These are phyloP conservation scores for Penicillium fimorum DNA, from an alignment of 495 filamentous ascomycete genomes.

Conservation along the genomic window DNA sequence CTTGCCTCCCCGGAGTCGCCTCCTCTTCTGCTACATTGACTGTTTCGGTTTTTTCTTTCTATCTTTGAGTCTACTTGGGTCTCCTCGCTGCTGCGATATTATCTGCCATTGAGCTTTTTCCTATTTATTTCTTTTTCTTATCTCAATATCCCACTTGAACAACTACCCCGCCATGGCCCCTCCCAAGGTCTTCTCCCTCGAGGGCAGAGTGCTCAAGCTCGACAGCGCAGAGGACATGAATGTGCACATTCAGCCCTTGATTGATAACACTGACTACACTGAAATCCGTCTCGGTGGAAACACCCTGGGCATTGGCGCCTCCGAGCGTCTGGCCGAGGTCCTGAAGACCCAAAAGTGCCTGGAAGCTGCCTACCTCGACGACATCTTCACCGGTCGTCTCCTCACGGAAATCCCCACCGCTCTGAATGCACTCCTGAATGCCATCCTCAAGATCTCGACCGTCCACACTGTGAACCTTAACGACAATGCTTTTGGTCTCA, in stretches of 20 bases:
- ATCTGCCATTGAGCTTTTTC: conserved; percentile 5
- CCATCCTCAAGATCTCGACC: conserved; percentile 76
- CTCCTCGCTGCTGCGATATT: not conserved
- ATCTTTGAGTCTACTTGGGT: conserved; percentile 5
- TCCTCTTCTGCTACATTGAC: conserved; percentile 13
- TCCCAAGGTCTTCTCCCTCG: conserved; percentile 81
- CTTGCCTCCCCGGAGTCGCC: conserved; percentile 9
- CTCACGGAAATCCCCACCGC: conserved; percentile 92
- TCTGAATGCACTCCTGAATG: conserved; percentile 76
- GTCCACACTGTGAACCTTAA: conserved; percentile 92
- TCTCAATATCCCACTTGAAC: conserved; percentile 19
- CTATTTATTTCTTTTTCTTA: conserved; percentile 8
- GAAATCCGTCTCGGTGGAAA: conserved; percentile 84
- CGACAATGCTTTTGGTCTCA: conserved; percentile 96
- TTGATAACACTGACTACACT: conserved; percentile 70
- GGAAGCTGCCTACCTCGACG: conserved; percentile 83
- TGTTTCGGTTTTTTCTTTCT: conserved; percentile 9
- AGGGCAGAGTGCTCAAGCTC: conserved; percentile 87
- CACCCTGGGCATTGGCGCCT: conserved; percentile 86
- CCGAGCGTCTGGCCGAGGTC: conserved; percentile 74
- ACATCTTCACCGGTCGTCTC: conserved; percentile 95
- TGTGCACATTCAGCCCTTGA: conserved; percentile 73
- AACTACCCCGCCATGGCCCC: conserved; percentile 51
- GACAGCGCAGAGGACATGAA: conserved; percentile 83
- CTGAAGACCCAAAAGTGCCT: conserved; percentile 78